Percentiles rank a stretch among this genome's conserved stretches.
phyloP scores from a whole-genome alignment of 768 basidiomycete genomes.

The Ephemerocybe angulata region DNA sequence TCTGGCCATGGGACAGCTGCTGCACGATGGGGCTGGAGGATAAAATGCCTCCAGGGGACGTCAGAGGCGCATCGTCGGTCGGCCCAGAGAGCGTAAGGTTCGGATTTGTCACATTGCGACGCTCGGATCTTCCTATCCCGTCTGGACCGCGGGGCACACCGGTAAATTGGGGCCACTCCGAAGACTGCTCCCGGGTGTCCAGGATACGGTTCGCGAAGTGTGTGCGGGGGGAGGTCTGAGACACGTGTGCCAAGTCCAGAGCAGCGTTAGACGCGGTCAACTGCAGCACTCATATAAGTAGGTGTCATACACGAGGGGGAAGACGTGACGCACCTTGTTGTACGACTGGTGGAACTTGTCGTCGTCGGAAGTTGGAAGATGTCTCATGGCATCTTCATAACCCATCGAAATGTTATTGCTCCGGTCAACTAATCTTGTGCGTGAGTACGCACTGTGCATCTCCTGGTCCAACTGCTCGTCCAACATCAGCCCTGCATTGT shows the following conservation, averaged over 20 bases:
- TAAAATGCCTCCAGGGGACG: conserved; percentile 45
- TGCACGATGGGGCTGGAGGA: conserved; percentile 61
- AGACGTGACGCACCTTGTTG: conserved; percentile 50
- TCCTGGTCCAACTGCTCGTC: conserved; percentile 93
- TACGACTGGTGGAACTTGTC: conserved; percentile 75
- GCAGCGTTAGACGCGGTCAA: conserved; percentile 83
- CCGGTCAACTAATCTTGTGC: conserved; percentile 3
- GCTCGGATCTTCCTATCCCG: conserved; percentile 50
- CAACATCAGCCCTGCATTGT: conserved; percentile 85
- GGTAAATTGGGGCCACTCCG: conserved; percentile 93
- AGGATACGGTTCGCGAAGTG: conserved; percentile 51
- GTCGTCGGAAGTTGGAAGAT: conserved; percentile 83
- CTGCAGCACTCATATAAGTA: conserved; percentile 30
- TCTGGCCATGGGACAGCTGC: conserved; percentile 56
- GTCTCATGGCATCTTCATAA: conserved; percentile 75
- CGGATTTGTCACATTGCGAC: conserved; percentile 74
- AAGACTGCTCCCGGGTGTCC: conserved; percentile 67
- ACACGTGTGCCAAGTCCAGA: conserved; percentile 85
- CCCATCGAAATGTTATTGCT: conserved; percentile 11
- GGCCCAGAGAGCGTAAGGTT: conserved; percentile 60
- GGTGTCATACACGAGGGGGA: conserved; percentile 5
- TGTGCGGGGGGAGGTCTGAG: conserved; percentile 71
- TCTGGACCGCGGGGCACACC: conserved; percentile 62
- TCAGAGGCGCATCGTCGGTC: conserved; percentile 45
- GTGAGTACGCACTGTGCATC: conserved; percentile 73